phyloP scores from a whole-genome alignment of 805 yeast species.

The Hanseniaspora nectarophila region DNA sequence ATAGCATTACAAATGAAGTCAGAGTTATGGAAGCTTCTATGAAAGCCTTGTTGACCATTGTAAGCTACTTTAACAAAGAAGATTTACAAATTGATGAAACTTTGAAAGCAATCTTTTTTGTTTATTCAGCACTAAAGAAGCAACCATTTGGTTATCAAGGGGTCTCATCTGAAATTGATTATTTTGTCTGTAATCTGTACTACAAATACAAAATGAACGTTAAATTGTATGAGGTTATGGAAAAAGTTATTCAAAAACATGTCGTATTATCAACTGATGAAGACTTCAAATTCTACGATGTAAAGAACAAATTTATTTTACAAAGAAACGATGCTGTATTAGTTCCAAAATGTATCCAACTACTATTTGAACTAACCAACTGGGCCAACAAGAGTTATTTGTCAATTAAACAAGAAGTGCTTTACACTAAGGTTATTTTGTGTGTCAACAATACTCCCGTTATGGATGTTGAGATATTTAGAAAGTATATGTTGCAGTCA shows the following conservation, averaged over 20 bases:
- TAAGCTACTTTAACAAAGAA: conserved; percentile 18
- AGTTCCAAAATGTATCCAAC: neutral
- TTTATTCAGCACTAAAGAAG: conserved; percentile 3
- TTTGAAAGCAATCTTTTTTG: neutral
- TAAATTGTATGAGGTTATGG: neutral
- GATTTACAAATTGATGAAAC: conserved; percentile 18
- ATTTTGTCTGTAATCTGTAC: neutral
- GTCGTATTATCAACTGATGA: neutral
- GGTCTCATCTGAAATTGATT: neutral
- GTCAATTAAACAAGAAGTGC: neutral
- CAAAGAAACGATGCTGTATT: neutral
- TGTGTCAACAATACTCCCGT: neutral
- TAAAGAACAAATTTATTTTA: neutral
- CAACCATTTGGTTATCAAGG: conserved; percentile 10
- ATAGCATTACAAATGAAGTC: conserved; percentile 34
- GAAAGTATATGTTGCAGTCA: neutral
- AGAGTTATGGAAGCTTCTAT: conserved; percentile 30
- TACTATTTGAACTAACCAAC: neutral
- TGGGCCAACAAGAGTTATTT: neutral
- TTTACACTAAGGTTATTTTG: neutral
- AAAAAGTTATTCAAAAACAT: neutral
- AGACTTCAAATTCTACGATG: neutral
- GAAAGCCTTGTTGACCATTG: conserved; percentile 23
- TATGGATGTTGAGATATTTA: neutral
- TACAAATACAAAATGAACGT: conserved; percentile 1